Conservation (phyloP, 2,329 filamentous ascomycete genomes). For the Sphaerulina vaccinii region DNA sequence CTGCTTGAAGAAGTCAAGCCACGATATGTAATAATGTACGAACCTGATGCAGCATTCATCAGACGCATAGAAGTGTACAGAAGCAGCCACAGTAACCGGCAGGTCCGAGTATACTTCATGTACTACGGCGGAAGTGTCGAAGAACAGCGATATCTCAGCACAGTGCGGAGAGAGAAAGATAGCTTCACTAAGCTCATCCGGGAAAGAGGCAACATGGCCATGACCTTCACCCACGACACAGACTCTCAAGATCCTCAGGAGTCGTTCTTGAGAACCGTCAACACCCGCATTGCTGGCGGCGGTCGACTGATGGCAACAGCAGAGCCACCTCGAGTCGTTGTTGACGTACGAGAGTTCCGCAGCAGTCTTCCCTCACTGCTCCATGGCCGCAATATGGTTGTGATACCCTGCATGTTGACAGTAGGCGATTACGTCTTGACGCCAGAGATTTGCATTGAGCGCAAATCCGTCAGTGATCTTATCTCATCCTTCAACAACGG, state of each 20-base stretch:
- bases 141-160: constrained; percentile 87
- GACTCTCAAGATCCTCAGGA: constrained; percentile 80
- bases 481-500: constrained; percentile 91
- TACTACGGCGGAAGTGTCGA: constrained; percentile 95
- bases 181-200: constrained; percentile 92
- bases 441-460: constrained; percentile 87
- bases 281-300: constrained; percentile 93
- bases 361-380: constrained; percentile 88
- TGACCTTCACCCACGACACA: constrained; percentile 75
- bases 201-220: constrained; percentile 85
- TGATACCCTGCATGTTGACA: constrained; percentile 92
- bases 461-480: constrained; percentile 87
- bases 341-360: constrained; percentile 94
- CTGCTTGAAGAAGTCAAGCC: constrained; percentile 93
- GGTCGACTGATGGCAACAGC: constrained; percentile 80
- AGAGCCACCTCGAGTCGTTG: constrained; percentile 83
- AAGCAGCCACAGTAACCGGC: constrained; percentile 85
- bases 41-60: constrained; percentile 92
- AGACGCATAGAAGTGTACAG: constrained; percentile 92
- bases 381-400: constrained; percentile 81
- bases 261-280: constrained; percentile 88
- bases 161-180: constrained; percentile 92
- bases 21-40: constrained; percentile 97
- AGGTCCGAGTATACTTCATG: constrained; percentile 92
- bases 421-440: constrained; percentile 95